These are phyloP conservation scores for carrot (Daucus carota) DNA, from an alignment of 129 eudicot genomes.

Conservation along the genomic window DNA sequence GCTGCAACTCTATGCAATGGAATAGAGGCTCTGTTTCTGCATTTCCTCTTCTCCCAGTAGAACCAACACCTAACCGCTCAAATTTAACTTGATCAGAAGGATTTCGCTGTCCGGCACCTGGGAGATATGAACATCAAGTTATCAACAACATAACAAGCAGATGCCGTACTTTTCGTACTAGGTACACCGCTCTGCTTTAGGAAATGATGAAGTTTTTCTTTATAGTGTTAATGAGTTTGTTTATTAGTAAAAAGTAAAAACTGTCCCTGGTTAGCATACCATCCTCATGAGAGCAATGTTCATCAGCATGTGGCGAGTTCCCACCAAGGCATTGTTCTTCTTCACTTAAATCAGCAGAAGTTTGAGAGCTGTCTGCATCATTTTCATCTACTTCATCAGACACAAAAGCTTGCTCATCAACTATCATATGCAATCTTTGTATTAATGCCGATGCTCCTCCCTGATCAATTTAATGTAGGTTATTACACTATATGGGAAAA, in stretches of 20 bases:
- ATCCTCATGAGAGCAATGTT: slow-evolving; percentile 25
- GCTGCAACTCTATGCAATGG: slow-evolving; percentile 71
- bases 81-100: slow-evolving; percentile 22
- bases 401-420: slow-evolving; percentile 27
- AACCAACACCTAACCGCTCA: slow-evolving; percentile 19
- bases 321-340: slow-evolving; percentile 27
- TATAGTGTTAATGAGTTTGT: background rate
- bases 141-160: background rate
- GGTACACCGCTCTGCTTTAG: background rate
- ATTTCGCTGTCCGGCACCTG: slow-evolving; percentile 35
- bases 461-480: slow-evolving; percentile 30
- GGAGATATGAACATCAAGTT: background rate
- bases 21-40: slow-evolving; percentile 45
- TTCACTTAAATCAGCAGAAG: slow-evolving; percentile 40
- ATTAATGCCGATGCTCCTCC: slow-evolving; percentile 70
- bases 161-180: background rate
- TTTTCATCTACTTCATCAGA: slow-evolving; percentile 17
- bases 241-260: background rate
- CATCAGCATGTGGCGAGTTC: slow-evolving; percentile 17
- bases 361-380: slow-evolving; percentile 21
- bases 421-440: slow-evolving; percentile 44
- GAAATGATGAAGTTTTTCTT: background rate
- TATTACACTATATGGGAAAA: slow-evolving; percentile 9
- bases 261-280: slow-evolving; percentile 24
- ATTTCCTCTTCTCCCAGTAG: slow-evolving; percentile 20